These are phyloP conservation scores for Casuarina glauca DNA, from an alignment of 306 rosid genomes.

Conservation along the genomic window DNA sequence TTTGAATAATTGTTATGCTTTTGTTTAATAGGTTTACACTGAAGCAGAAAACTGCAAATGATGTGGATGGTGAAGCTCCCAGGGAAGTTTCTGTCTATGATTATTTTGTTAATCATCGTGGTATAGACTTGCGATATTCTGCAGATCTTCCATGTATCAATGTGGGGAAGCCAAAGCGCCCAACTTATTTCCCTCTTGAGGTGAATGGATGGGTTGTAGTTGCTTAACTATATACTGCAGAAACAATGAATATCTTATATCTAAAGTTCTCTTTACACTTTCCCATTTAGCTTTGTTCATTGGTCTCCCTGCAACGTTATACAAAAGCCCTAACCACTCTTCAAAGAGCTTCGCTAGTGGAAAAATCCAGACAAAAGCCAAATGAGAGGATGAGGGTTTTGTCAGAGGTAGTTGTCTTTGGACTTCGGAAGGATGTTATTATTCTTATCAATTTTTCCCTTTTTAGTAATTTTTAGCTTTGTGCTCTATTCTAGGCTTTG, in stretches of 20 bases:
- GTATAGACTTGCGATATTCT: slow-evolving; percentile 63
- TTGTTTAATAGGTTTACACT: slow-evolving; percentile 52
- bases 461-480: background rate
- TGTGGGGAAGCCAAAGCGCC: slow-evolving; percentile 93
- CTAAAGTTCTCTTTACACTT: background rate
- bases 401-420: slow-evolving; percentile 49
- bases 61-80: slow-evolving; percentile 31
- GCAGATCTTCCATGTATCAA: slow-evolving; percentile 78
- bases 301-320: slow-evolving; percentile 87
- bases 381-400: slow-evolving; percentile 78
- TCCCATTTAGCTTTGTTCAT: slow-evolving; percentile 57
- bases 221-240: background rate
- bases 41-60: slow-evolving; percentile 49
- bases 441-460: background rate
- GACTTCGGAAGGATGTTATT: background rate
- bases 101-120: slow-evolving; percentile 66
- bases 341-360: slow-evolving; percentile 82
- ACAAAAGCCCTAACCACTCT: slow-evolving; percentile 77
- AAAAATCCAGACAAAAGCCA: slow-evolving; percentile 94
- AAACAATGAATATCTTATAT: background rate
- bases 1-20: slow-evolving; percentile 1
- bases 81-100: slow-evolving; percentile 79
- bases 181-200: slow-evolving; percentile 85
- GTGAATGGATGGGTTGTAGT: slow-evolving; percentile 30
- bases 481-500: slow-evolving; percentile 54